These are phyloP conservation scores for Alternaria brassicae DNA, from an alignment of 2,329 filamentous ascomycete species.

Conservation along the genomic window DNA sequence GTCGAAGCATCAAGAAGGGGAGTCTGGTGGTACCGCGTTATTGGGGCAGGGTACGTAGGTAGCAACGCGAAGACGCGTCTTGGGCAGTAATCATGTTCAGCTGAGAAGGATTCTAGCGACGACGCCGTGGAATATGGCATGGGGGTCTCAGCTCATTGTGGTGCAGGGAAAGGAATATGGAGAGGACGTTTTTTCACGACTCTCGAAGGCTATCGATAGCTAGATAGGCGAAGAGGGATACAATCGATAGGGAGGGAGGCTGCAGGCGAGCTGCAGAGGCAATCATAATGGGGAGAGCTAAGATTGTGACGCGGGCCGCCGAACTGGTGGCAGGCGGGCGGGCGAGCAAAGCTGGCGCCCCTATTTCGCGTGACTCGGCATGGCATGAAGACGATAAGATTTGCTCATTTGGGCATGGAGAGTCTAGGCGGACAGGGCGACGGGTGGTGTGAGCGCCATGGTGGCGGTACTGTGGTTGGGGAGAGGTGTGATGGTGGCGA, in stretches of 20 bases:
- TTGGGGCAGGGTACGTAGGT: neutral
- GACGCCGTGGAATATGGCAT: neutral
- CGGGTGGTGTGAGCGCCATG: constrained; percentile 15
- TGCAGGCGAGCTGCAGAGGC: constrained; percentile 28
- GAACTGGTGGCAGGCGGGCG: constrained; percentile 21
- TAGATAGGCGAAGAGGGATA: constrained; percentile 8
- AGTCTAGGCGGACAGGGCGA: constrained; percentile 17
- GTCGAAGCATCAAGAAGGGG: neutral
- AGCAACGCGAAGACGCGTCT: neutral
- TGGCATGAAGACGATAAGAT: constrained; percentile 33
- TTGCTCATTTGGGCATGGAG: constrained; percentile 26
- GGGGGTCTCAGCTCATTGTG: neutral
- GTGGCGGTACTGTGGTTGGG: constrained; percentile 21
- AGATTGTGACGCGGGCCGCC: constrained; percentile 26
- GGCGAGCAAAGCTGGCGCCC: constrained; percentile 20
- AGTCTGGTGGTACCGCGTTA: neutral
- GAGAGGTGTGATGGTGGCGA: constrained; percentile 4
- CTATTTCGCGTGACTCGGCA: constrained; percentile 16
- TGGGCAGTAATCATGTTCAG: neutral
- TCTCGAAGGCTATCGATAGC: constrained; percentile 20
- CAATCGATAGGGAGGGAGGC: constrained; percentile 25
- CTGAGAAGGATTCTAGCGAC: constrained; percentile 4
- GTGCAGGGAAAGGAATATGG: constrained; percentile 1
- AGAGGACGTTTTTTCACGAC: neutral
- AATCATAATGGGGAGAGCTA: constrained; percentile 46